Evolutionary conservation across 208 protist species (phyloP).

Genomic region (Leptomonas seymouri): DNA sequence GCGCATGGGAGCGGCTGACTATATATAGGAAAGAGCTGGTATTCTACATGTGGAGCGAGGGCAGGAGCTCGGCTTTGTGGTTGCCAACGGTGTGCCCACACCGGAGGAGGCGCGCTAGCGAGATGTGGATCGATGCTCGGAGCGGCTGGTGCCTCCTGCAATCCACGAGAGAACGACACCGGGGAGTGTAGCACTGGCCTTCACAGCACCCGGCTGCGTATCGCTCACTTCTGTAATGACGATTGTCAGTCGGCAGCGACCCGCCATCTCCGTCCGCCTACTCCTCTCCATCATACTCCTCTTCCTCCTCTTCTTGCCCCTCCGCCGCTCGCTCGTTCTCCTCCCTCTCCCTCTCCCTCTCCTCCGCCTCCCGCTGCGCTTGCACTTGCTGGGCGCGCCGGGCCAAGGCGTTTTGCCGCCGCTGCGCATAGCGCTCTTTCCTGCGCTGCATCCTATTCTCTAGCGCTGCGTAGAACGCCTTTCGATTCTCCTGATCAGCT

Average conservation of each 20-base stretch:
- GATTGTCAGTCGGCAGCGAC: neutral
- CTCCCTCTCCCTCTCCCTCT: conserved; percentile 23
- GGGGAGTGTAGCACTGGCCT: too few species aligned
- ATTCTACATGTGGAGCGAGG: too few species aligned
- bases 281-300: neutral
- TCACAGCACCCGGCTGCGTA: too few species aligned
- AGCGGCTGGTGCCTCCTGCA: too few species aligned
- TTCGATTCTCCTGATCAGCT: conserved; percentile 4
- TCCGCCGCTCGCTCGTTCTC: conserved; percentile 11
- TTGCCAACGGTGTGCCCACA: too few species aligned
- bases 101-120: too few species aligned
- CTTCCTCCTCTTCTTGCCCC: neutral
- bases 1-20: too few species aligned
- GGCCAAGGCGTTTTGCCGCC: conserved; percentile 35
- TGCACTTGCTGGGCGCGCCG: conserved; percentile 41
- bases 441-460: conserved; percentile 48
- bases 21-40: too few species aligned
- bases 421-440: conserved; percentile 47
- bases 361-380: conserved; percentile 14
- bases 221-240: too few species aligned
- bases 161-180: too few species aligned
- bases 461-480: conserved; percentile 26
- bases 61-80: too few species aligned
- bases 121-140: too few species aligned
- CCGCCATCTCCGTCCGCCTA: neutral